Conservation (phyloP, 768 basidiomycete species). For the Hebeloma cylindrosporum region DNA sequence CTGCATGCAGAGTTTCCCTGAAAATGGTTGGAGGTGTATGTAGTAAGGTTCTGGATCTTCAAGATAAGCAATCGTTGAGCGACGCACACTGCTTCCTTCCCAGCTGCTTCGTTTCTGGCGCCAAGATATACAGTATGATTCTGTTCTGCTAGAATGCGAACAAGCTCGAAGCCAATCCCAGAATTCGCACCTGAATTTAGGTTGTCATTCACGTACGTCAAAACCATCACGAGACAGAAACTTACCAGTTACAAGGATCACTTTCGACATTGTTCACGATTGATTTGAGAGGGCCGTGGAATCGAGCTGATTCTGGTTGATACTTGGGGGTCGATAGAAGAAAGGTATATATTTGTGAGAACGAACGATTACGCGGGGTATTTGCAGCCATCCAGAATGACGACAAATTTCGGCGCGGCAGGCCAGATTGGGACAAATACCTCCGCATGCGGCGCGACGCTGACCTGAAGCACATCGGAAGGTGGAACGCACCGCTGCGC, state of each 20-base stretch:
- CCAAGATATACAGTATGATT: slow-evolving; percentile 45
- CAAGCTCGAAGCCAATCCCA: slow-evolving; percentile 48
- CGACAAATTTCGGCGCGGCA: background rate
- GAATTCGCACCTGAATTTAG: slow-evolving; percentile 37
- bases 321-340: background rate
- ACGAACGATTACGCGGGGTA: too few relatives aligned
- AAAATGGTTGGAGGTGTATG: background rate
- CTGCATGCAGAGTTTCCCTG: slow-evolving; percentile 34
- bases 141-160: slow-evolving; percentile 41
- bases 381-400: too few relatives aligned
- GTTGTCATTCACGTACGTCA: background rate
- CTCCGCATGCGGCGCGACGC: too few relatives aligned
- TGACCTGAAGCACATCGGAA: too few relatives aligned
- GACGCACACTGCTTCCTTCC: slow-evolving; percentile 42
- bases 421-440: background rate
- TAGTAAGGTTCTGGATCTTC: background rate
- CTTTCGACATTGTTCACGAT: slow-evolving; percentile 27
- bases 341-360: too few relatives aligned
- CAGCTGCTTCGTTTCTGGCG: slow-evolving; percentile 39
- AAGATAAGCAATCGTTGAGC: too few relatives aligned
- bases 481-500: too few relatives aligned
- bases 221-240: background rate
- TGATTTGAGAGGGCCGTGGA: background rate
- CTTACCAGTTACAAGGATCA: slow-evolving; percentile 41
- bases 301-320: too few relatives aligned